Conservation (phyloP, 768 basidiomycete species). For the Mycena sanguinolenta region DNA sequence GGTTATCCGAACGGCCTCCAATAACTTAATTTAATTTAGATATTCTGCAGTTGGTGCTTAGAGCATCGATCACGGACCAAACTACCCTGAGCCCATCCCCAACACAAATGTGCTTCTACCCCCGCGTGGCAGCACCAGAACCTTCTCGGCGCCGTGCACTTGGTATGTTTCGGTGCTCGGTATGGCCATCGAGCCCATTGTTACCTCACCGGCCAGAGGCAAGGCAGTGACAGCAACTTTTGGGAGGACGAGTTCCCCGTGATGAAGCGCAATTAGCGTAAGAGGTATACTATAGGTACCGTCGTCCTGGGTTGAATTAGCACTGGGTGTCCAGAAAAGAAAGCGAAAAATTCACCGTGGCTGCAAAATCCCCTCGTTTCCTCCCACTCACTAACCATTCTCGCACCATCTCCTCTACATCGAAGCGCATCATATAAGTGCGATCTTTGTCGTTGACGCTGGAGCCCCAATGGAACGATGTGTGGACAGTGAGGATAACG, state of each 20-base stretch:
- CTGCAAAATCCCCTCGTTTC: constrained; percentile 87
- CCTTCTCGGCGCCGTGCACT: constrained; percentile 83
- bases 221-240: constrained; percentile 76
- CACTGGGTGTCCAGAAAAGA: background rate
- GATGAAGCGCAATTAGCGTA: constrained; percentile 88
- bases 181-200: constrained; percentile 70
- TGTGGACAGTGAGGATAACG: constrained; percentile 73
- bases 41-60: background rate
- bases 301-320: constrained; percentile 64
- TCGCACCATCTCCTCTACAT: constrained; percentile 82
- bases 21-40: constrained; percentile 33
- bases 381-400: constrained; percentile 93
- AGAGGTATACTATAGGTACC: constrained; percentile 70
- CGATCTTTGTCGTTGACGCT: constrained; percentile 53
- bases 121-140: constrained; percentile 86
- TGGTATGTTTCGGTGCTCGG: constrained; percentile 87
- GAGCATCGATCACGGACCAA: too few species aligned
- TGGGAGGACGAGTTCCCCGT: constrained; percentile 85
- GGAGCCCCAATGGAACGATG: constrained; percentile 84
- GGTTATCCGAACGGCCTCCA: constrained; percentile 31
- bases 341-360: constrained; percentile 60
- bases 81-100: constrained; percentile 68
- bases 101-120: constrained; percentile 87
- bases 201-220: constrained; percentile 62
- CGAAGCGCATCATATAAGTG: constrained; percentile 77